phyloP scores from a whole-genome alignment of 768 basidiomycete genomes.

The Macrolepiota dolichaula region DNA sequence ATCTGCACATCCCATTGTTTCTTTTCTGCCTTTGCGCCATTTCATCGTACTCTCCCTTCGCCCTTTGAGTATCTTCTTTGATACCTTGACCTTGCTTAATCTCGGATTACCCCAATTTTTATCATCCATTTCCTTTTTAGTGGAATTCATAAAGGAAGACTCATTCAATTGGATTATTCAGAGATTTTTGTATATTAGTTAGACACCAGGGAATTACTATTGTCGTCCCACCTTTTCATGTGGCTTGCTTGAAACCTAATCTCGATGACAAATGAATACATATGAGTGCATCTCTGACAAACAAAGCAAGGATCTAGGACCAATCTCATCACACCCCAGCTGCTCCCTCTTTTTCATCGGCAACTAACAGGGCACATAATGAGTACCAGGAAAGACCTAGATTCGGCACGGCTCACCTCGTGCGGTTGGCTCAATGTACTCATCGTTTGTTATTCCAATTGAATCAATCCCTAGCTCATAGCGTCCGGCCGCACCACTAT shows the following conservation, averaged over 20 bases:
- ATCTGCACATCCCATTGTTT: background rate
- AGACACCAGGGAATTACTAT: conserved; percentile 2
- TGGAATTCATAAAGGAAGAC: conserved; percentile 1
- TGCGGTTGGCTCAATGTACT: conserved; percentile 42
- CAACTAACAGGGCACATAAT: background rate
- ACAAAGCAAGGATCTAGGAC: background rate
- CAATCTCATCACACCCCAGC: background rate
- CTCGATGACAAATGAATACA: no score
- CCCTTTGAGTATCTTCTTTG: conserved; percentile 4
- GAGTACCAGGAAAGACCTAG: background rate
- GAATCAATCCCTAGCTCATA: conserved; percentile 85
- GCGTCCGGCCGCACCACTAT: conserved; percentile 65
- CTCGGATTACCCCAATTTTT: background rate
- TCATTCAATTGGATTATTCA: conserved; percentile 2
- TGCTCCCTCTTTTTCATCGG: background rate
- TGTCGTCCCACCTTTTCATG: background rate
- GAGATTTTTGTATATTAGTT: conserved; percentile 12
- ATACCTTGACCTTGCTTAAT: conserved; percentile 13
- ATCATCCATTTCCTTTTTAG: conserved; percentile 3
- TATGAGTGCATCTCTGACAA: no score
- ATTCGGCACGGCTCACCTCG: conserved; percentile 15
- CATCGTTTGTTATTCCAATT: conserved; percentile 78
- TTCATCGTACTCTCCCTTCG: background rate
- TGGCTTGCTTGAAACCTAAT: background rate
- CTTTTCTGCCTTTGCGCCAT: background rate